Evolutionary conservation across 306 rosid species (phyloP).

Genomic region (Abrus precatorius): DNA sequence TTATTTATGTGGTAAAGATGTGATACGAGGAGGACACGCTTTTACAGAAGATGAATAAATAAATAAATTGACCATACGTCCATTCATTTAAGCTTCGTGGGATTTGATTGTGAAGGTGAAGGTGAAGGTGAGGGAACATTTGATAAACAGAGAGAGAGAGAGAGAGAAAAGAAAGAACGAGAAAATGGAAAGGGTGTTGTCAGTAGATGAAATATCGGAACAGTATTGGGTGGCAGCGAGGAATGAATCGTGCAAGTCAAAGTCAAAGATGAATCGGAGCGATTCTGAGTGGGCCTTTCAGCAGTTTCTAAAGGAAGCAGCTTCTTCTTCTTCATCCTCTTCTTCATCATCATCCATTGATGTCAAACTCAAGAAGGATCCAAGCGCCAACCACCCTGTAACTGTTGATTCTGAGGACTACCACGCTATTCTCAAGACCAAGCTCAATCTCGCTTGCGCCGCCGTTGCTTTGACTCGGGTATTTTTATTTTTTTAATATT

Average conservation of each 20-base stretch:
- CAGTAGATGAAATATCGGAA: slow-evolving; percentile 80
- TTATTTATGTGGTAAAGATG: background rate
- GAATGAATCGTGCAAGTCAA: slow-evolving; percentile 2
- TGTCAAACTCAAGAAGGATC: slow-evolving; percentile 42
- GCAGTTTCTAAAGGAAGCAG: slow-evolving; percentile 70
- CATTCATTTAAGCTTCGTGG: too few relatives aligned
- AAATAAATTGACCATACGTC: too few relatives aligned
- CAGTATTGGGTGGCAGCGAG: slow-evolving; percentile 60
- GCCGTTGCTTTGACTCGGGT: slow-evolving; percentile 87
- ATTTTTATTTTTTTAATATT: background rate
- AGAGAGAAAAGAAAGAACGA: background rate
- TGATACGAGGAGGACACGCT: too few relatives aligned
- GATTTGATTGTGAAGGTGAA: too few relatives aligned
- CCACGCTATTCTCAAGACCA: slow-evolving; percentile 81
- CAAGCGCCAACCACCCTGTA: background rate
- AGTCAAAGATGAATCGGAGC: slow-evolving; percentile 72
- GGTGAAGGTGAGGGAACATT: too few relatives aligned
- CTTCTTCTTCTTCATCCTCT: slow-evolving; percentile 47
- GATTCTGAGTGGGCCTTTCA: slow-evolving; percentile 94
- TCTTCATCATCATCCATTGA: slow-evolving; percentile 51
- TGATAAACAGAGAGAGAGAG: background rate
- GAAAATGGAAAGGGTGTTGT: slow-evolving; percentile 82
- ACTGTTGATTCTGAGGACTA: slow-evolving; percentile 66
- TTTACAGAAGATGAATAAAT: too few relatives aligned
- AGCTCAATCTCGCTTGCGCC: slow-evolving; percentile 93